A percentile compares a stretch with the other conserved stretches of the same genome.
Evolutionary conservation across 768 basidiomycete genomes (phyloP).

Genomic region (Asterophora lycoperdoides): DNA sequence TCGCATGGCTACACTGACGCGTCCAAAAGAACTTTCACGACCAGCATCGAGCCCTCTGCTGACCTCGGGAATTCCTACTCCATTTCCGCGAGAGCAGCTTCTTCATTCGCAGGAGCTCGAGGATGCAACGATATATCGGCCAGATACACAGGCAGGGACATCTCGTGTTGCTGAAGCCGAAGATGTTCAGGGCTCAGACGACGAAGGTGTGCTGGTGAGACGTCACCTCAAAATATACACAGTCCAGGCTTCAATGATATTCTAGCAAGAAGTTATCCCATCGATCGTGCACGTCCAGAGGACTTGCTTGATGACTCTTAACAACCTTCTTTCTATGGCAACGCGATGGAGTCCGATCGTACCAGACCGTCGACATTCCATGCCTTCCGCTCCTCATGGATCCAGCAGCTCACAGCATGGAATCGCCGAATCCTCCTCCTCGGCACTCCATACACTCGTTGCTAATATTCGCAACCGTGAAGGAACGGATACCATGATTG

Average conservation of each 20-base stretch:
- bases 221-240: not conserved
- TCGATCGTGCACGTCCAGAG: conserved; percentile 72
- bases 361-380: conserved; percentile 57
- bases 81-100: conserved; percentile 37
- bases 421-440: conserved; percentile 36
- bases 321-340: conserved; percentile 57
- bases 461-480: conserved; percentile 55
- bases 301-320: conserved; percentile 71
- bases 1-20: conserved; percentile 38
- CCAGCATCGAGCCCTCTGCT: conserved; percentile 21
- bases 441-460: conserved; percentile 59
- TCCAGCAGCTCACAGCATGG: conserved; percentile 24
- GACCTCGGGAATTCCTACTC: conserved; percentile 32
- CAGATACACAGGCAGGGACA: conserved; percentile 6
- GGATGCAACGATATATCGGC: not conserved
- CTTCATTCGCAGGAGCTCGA: conserved; percentile 12
- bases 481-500: conserved; percentile 40
- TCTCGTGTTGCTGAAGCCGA: conserved; percentile 10
- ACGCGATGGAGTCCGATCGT: conserved; percentile 50
- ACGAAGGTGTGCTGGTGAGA: conserved; percentile 14
- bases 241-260: conserved; percentile 7
- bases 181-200: conserved; percentile 1
- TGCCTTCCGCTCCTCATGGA: conserved; percentile 42
- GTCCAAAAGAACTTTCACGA: conserved; percentile 25
- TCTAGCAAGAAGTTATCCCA: conserved; percentile 58